These are phyloP conservation scores for Collybia sordida DNA, from an alignment of 768 basidiomycete genomes.

Conservation along the genomic window DNA sequence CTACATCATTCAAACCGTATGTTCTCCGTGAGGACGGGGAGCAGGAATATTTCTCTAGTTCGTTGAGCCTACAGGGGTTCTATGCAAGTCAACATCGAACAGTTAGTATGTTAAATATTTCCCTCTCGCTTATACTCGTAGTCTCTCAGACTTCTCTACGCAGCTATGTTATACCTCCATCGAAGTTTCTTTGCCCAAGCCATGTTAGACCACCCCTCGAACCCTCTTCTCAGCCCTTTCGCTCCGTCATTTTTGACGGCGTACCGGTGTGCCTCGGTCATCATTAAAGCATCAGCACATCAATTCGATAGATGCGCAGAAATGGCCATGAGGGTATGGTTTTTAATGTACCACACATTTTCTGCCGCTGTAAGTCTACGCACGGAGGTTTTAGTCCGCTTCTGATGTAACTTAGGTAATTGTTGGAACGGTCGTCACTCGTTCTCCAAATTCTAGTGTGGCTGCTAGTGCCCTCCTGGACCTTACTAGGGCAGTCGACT, in stretches of 20 bases:
- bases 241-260: constrained; percentile 58
- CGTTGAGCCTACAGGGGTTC: constrained; percentile 51
- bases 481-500: constrained; percentile 41
- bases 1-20: constrained; percentile 46
- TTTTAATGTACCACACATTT: constrained; percentile 49
- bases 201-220: constrained; percentile 51
- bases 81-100: constrained; percentile 58
- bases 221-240: constrained; percentile 54
- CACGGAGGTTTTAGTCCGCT: constrained; percentile 1
- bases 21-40: constrained; percentile 43
- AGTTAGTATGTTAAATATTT: constrained; percentile 39
- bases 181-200: constrained; percentile 60
- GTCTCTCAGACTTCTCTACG: not conserved
- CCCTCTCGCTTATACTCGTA: not conserved
- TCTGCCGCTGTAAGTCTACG: constrained; percentile 41
- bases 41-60: constrained; percentile 47
- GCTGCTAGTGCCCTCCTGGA: constrained; percentile 50
- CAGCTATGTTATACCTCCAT: constrained; percentile 55
- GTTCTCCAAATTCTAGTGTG: constrained; percentile 49
- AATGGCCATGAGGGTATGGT: constrained; percentile 51
- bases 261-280: constrained; percentile 48
- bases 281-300: constrained; percentile 49
- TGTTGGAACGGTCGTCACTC: constrained; percentile 59
- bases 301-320: constrained; percentile 47
- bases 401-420: constrained; percentile 39